Evolutionary conservation across 2,329 filamentous ascomycete species (phyloP).

Genomic region (Colletotrichum brevisporum): DNA sequence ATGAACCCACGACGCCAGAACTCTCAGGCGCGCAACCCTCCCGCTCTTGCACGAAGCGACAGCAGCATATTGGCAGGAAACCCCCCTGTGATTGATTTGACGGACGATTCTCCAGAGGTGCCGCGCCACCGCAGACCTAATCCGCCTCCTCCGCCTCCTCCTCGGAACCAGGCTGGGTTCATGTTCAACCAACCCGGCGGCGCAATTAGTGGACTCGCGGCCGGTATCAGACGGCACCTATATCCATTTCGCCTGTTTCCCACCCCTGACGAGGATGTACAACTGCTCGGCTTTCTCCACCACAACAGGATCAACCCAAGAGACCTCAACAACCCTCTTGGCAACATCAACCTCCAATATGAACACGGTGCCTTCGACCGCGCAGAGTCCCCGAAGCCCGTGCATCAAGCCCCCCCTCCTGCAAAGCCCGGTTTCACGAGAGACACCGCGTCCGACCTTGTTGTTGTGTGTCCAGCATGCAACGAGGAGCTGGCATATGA

Average conservation of each 20-base stretch:
- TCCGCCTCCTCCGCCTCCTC: slow-evolving; percentile 34
- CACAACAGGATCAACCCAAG: slow-evolving; percentile 33
- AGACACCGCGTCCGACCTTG: slow-evolving; percentile 78
- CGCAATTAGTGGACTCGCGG: slow-evolving; percentile 35
- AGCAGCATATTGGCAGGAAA: slow-evolving; percentile 55
- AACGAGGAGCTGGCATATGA: slow-evolving; percentile 86
- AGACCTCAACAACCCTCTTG: slow-evolving; percentile 39
- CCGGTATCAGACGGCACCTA: slow-evolving; percentile 20
- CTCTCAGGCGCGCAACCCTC: slow-evolving; percentile 57
- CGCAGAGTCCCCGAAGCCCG: slow-evolving; percentile 57
- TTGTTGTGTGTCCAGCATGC: slow-evolving; percentile 89
- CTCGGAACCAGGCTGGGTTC: slow-evolving; percentile 37
- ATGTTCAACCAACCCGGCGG: slow-evolving; percentile 14
- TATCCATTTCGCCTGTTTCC: slow-evolving; percentile 35
- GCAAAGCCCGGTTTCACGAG: slow-evolving; percentile 85
- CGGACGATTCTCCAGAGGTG: slow-evolving; percentile 58
- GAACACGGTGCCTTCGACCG: slow-evolving; percentile 48
- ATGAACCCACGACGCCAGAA: slow-evolving; percentile 59
- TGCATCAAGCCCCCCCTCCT: slow-evolving; percentile 74
- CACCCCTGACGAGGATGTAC: slow-evolving; percentile 32
- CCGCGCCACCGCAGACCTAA: slow-evolving; percentile 30
- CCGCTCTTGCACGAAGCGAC: slow-evolving; percentile 60
- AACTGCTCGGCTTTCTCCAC: slow-evolving; percentile 33
- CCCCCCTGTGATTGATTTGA: slow-evolving; percentile 66
- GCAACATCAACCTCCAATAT: slow-evolving; percentile 41